These are phyloP conservation scores for Aspergillus tubingensis DNA, from an alignment of 2,329 filamentous ascomycete genomes.

Conservation along the genomic window DNA sequence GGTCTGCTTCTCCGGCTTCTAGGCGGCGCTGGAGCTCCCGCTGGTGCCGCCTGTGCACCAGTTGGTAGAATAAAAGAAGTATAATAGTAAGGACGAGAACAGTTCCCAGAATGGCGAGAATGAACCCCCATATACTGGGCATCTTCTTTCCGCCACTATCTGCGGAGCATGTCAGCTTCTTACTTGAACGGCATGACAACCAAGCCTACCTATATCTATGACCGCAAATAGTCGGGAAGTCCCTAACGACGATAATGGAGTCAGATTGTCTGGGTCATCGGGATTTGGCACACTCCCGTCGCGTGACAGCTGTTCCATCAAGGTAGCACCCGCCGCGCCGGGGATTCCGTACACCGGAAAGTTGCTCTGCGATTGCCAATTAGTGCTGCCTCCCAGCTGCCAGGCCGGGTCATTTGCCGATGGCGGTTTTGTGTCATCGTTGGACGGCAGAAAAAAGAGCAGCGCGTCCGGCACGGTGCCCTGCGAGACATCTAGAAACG, in stretches of 20 bases:
- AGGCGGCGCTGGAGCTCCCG: constrained; percentile 69
- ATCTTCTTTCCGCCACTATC: constrained; percentile 43
- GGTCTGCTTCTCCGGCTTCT: constrained; percentile 74
- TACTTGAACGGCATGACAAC: neutral
- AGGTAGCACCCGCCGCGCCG: constrained; percentile 62
- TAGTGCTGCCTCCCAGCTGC: constrained; percentile 67
- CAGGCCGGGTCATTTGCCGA: constrained; percentile 65
- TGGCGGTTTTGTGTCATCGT: constrained; percentile 62
- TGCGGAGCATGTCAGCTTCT: constrained; percentile 7
- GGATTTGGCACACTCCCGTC: constrained; percentile 57
- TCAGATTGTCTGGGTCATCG: neutral
- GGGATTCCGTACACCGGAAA: constrained; percentile 85
- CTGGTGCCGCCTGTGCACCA: constrained; percentile 72
- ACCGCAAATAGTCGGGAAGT: constrained; percentile 51
- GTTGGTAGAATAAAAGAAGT: constrained; percentile 72
- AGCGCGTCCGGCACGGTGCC: constrained; percentile 64
- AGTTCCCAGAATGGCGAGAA: constrained; percentile 75
- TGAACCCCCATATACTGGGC: constrained; percentile 79
- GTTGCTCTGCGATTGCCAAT: constrained; percentile 70
- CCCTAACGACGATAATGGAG: constrained; percentile 1
- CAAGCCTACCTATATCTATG: constrained; percentile 48
- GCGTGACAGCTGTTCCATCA: constrained; percentile 70
- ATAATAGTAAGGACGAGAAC: constrained; percentile 68
- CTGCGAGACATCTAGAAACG: constrained; percentile 66
- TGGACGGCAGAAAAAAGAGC: constrained; percentile 56